A percentile compares a stretch with the other conserved stretches of the same genome.
Evolutionary conservation across 2,329 filamentous ascomycete genomes (phyloP).

Genomic region (Aspergillus sp.): DNA sequence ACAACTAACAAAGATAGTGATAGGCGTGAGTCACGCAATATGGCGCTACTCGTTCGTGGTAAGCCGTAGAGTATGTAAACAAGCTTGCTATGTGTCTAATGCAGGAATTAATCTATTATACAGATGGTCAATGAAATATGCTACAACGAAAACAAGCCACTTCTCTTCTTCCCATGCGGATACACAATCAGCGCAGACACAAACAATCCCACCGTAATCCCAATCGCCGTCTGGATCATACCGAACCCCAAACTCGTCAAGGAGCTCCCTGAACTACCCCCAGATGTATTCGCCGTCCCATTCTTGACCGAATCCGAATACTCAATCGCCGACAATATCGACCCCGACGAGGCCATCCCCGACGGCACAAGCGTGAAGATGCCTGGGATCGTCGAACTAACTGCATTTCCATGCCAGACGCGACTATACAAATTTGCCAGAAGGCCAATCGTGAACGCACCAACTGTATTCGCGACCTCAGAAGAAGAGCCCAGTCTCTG

Average conservation of each 20-base stretch:
- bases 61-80: no score
- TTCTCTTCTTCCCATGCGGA: constrained; percentile 50
- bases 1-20: no score
- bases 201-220: constrained; percentile 51
- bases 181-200: constrained; percentile 50
- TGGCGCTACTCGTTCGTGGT: no score
- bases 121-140: no score
- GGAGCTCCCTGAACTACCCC: constrained; percentile 14
- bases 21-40: no score
- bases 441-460: constrained; percentile 76
- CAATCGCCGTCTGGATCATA: constrained; percentile 51
- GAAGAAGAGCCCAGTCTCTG: constrained; percentile 68
- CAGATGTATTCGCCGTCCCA: constrained; percentile 8
- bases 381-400: constrained; percentile 83
- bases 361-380: constrained; percentile 74
- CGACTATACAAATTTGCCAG: constrained; percentile 79
- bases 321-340: constrained; percentile 56
- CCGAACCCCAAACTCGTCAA: constrained; percentile 45
- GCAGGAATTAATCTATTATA: no score
- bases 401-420: constrained; percentile 72
- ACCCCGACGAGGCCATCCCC: constrained; percentile 60
- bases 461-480: constrained; percentile 76
- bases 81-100: no score
- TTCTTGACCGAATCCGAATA: constrained; percentile 51
- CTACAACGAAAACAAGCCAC: constrained; percentile 26